phyloP scores from a whole-genome alignment of 2,329 filamentous ascomycete species.

The Xylariaceae sp. region DNA sequence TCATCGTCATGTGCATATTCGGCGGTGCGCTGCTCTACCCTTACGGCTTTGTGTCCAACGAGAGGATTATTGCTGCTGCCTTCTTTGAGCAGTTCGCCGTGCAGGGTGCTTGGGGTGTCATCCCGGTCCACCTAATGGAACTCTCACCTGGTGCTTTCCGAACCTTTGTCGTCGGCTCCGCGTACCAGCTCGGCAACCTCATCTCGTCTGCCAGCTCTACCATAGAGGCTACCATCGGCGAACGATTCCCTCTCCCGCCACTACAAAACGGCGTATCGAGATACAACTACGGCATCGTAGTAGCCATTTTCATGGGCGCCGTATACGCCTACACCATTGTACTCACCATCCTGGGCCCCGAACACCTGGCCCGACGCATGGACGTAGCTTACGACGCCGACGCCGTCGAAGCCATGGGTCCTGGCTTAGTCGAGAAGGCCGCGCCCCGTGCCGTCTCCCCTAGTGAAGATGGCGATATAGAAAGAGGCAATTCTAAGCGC shows the following conservation, averaged over 20 bases:
- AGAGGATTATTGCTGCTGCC: constrained; percentile 67
- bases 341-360: constrained; percentile 58
- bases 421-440: constrained; percentile 34
- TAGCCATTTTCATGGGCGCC: constrained; percentile 86
- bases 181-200: constrained; percentile 74
- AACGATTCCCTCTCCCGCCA: constrained; percentile 63
- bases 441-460: constrained; percentile 1
- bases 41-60: constrained; percentile 62
- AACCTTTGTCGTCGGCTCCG: constrained; percentile 68
- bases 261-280: constrained; percentile 42
- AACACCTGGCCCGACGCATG: constrained; percentile 47
- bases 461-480: constrained; percentile 26
- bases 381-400: constrained; percentile 46
- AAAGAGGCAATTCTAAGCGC: constrained; percentile 26
- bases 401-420: constrained; percentile 41
- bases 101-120: constrained; percentile 69
- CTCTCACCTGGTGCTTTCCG: constrained; percentile 66
- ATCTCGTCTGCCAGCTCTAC: constrained; percentile 64
- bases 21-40: constrained; percentile 79
- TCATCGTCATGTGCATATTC: constrained; percentile 56
- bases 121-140: constrained; percentile 76
- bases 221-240: constrained; percentile 70
- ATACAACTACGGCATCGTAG: constrained; percentile 75
- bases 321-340: constrained; percentile 62
- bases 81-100: constrained; percentile 82